These are phyloP conservation scores for Hansenula anomala DNA, from an alignment of 1,139 yeast genomes.

Conservation along the genomic window DNA sequence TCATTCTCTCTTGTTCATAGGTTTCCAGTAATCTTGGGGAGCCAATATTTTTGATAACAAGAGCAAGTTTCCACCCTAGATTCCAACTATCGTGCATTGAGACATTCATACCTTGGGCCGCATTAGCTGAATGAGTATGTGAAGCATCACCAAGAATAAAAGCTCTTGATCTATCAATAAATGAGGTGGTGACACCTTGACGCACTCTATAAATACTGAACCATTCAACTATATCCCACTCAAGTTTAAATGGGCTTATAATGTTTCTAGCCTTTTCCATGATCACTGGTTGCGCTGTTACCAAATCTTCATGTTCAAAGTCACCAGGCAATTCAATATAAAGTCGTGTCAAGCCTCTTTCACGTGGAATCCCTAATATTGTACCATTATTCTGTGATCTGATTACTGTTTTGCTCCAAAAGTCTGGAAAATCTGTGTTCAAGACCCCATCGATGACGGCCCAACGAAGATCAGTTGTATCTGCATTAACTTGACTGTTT, in stretches of 20 bases:
- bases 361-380: constrained; percentile 33
- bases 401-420: constrained; percentile 31
- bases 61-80: constrained; percentile 33
- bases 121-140: constrained; percentile 36
- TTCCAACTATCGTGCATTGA: constrained; percentile 32
- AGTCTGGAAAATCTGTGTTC: constrained; percentile 33
- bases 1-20: constrained; percentile 29
- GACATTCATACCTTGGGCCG: constrained; percentile 38
- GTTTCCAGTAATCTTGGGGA: constrained; percentile 20
- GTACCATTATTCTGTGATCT: constrained; percentile 31
- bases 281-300: constrained; percentile 16
- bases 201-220: constrained; percentile 35
- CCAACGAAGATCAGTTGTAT: constrained; percentile 33
- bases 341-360: constrained; percentile 29
- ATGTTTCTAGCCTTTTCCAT: constrained; percentile 28
- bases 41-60: constrained; percentile 27
- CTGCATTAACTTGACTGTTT: constrained; percentile 30
- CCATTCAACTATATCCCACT: constrained; percentile 30
- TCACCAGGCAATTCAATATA: constrained; percentile 27
- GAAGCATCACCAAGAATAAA: constrained; percentile 37
- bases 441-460: constrained; percentile 35
- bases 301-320: constrained; percentile 6
- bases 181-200: constrained; percentile 30
- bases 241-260: constrained; percentile 28
- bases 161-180: constrained; percentile 23